Conservation (phyloP, 306 rosid genomes). For the Ammopiptanthus mongolicus region DNA sequence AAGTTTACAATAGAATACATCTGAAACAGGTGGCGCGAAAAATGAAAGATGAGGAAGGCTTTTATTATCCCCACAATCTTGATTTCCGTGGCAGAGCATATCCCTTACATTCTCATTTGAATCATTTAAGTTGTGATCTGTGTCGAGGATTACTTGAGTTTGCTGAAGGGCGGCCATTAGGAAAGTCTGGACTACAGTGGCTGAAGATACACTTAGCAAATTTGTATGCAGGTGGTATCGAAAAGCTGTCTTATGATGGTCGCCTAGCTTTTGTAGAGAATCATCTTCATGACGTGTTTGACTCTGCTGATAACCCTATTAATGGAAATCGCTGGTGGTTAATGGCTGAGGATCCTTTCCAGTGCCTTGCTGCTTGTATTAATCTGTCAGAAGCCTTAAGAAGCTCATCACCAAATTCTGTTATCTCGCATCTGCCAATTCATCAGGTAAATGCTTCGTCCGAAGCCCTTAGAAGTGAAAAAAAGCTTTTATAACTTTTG, state of each 20-base stretch:
- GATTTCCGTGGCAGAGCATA: constrained; percentile 87
- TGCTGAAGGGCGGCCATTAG: constrained; percentile 72
- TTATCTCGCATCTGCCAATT: constrained; percentile 68
- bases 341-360: constrained; percentile 85
- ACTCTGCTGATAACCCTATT: constrained; percentile 66
- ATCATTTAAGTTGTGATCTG: constrained; percentile 80
- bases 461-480: background rate
- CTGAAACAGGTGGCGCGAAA: constrained; percentile 65
- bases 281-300: constrained; percentile 60
- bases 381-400: constrained; percentile 68
- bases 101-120: constrained; percentile 84
- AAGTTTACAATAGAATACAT: background rate
- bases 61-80: constrained; percentile 82
- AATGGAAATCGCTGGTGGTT: constrained; percentile 79
- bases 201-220: constrained; percentile 77
- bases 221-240: constrained; percentile 65
- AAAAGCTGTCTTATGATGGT: constrained; percentile 67
- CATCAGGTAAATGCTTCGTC: constrained; percentile 57
- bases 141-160: constrained; percentile 83
- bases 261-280: constrained; percentile 66
- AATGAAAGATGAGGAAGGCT: constrained; percentile 76
- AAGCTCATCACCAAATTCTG: constrained; percentile 63
- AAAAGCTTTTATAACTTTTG: background rate
- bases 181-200: constrained; percentile 68
- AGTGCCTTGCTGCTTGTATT: constrained; percentile 78